These are phyloP conservation scores for Hypoxylon rubiginosum DNA, from an alignment of 2,329 filamentous ascomycete genomes.

Conservation along the genomic window DNA sequence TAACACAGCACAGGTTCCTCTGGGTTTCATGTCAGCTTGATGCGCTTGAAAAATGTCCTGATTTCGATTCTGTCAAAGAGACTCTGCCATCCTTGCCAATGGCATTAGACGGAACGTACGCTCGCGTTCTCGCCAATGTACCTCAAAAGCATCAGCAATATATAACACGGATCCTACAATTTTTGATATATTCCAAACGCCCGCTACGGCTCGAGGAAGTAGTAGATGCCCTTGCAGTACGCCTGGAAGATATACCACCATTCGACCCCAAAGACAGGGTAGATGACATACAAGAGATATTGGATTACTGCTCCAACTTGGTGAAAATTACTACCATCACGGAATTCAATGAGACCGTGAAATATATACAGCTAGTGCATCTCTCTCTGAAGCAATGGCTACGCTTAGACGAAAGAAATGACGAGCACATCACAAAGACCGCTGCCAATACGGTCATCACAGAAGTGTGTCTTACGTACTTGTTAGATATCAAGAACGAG, in stretches of 20 bases:
- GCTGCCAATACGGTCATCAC: no score
- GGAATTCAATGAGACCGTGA: no score
- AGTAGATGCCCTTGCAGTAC: slow-evolving; percentile 2
- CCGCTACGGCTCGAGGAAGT: background rate
- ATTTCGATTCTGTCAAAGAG: background rate
- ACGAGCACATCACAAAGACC: no score
- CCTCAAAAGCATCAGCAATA: background rate
- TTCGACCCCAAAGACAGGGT: slow-evolving; percentile 38
- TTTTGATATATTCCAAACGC: slow-evolving; percentile 1
- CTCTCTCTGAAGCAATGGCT: no score
- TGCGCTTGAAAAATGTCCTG: slow-evolving; percentile 38
- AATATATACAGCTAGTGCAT: no score
- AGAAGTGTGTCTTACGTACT: no score
- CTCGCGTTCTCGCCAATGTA: background rate
- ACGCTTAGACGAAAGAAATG: no score
- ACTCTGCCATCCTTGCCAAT: background rate
- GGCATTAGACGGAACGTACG: background rate
- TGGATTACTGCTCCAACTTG: slow-evolving; percentile 46
- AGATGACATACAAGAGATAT: slow-evolving; percentile 44
- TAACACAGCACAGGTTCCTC: slow-evolving; percentile 40
- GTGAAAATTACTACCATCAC: slow-evolving; percentile 13
- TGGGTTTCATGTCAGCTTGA: slow-evolving; percentile 43
- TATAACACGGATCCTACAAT: slow-evolving; percentile 8
- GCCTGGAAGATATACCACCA: background rate
- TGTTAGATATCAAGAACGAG: no score